Percentiles rank a stretch among this genome's conserved stretches.
Conservation (phyloP, 441 rosid genomes). For the Arabidopsis lyrata region DNA sequence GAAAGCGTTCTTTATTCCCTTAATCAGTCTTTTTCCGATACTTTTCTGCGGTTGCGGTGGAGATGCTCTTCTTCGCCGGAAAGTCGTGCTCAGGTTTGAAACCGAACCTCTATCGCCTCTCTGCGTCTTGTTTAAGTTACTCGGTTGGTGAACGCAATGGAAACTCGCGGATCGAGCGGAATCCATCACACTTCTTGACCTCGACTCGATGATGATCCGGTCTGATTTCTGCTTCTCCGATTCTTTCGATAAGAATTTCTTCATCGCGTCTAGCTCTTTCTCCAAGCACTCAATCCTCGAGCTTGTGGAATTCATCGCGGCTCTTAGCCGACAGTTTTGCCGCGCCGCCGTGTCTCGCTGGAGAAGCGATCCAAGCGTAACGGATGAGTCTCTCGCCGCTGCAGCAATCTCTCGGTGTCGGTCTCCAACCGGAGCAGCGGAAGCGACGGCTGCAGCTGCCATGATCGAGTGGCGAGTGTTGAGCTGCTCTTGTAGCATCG, state of each 20-base stretch:
- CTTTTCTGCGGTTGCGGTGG: slow-evolving; percentile 41
- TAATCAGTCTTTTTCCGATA: slow-evolving; percentile 55
- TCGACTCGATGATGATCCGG: background rate
- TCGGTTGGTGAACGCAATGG: slow-evolving; percentile 48
- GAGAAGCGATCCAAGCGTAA: slow-evolving; percentile 73
- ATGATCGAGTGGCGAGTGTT: slow-evolving; percentile 69
- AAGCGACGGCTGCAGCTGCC: slow-evolving; percentile 36
- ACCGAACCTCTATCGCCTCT: slow-evolving; percentile 64
- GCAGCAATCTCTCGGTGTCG: slow-evolving; percentile 5
- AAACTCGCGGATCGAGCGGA: slow-evolving; percentile 73
- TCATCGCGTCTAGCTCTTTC: slow-evolving; percentile 68
- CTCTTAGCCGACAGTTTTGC: slow-evolving; percentile 65
- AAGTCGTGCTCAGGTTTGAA: slow-evolving; percentile 61
- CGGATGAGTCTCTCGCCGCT: slow-evolving; percentile 18
- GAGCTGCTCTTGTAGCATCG: slow-evolving; percentile 85
- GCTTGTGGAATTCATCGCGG: slow-evolving; percentile 73
- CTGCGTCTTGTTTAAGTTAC: slow-evolving; percentile 44
- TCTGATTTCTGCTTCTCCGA: slow-evolving; percentile 34
- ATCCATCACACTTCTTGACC: slow-evolving; percentile 51
- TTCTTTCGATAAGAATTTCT: slow-evolving; percentile 52
- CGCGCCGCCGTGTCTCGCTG: slow-evolving; percentile 64
- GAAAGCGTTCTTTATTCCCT: slow-evolving; percentile 62
- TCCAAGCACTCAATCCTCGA: slow-evolving; percentile 72
- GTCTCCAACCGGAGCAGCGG: background rate
- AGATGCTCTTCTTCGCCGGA: slow-evolving; percentile 25